Evolutionary conservation across 495 filamentous ascomycete genomes (phyloP), one percentile per base, ranked within the genome.

Genomic region (Tuber brumale): DNA sequence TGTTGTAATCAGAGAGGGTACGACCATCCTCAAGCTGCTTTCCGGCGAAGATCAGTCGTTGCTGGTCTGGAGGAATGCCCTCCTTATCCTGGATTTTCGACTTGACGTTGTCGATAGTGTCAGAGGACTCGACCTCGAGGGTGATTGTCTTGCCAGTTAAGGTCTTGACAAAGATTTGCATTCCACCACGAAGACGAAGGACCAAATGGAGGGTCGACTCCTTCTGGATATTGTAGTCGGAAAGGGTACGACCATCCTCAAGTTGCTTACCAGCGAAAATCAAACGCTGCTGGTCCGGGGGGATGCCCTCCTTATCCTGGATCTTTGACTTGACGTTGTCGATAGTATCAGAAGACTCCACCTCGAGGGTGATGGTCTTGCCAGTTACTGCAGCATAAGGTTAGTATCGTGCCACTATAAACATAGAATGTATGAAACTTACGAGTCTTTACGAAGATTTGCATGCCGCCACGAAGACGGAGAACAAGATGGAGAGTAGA

Each of bases 251-350:
- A 78, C 95, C 95, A 84, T 98, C 95, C 84, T 98, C 95, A 19
- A 98, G 90, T 84, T 98, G 95, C 90, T 98, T 98, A 78, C 95
- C 95, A 77, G 95, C 95, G 84, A 98, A 98, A 87, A 98, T 98
- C 86, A 98, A 86, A 84, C 95, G 95, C 89, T 98, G 95, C 85
- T 98, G 95, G 85, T 98, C 95, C 18, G 95, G 95, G 70, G 95
- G 95, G 81, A 98, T 98, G 66, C 95, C 95, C 86, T 98, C 95
- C 93, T 98, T 98, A 85, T 98, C 95, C 86, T 98, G 95, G 73
- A 98, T 98, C 92, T 98, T 98, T 76, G 89, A 89, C 92, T 98
- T 98, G 81, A 98, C 95, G 82, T 97, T 98, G 88, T 98, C 95
- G 88, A 98, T 97, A 77, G 95, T 97, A 83, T 98, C 95, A 76